These are phyloP conservation scores for Caloboletus firmus DNA, from an alignment of 1,284 basidiomycete species.

Conservation along the genomic window DNA sequence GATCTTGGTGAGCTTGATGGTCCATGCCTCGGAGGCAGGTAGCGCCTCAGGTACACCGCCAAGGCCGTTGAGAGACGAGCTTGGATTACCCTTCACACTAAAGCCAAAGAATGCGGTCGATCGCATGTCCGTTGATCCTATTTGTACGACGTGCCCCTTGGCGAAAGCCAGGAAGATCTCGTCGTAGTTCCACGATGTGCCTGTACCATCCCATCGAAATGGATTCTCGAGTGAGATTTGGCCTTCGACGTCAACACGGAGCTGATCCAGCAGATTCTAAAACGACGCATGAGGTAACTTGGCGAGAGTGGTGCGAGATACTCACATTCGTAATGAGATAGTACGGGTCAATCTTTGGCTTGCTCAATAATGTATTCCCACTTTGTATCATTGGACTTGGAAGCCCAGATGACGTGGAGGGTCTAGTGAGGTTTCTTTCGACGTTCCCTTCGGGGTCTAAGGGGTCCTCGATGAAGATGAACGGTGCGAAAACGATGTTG, in stretches of 20 bases:
- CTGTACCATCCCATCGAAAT: conserved; percentile 75
- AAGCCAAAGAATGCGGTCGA: conserved; percentile 51
- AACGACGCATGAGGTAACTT: conserved; percentile 11
- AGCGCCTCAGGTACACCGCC: conserved; percentile 23
- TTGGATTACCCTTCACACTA: conserved; percentile 39
- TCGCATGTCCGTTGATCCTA: conserved; percentile 46
- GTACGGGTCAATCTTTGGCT: conserved; percentile 86
- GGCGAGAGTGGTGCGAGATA: conserved; percentile 2
- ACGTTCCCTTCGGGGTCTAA: conserved; percentile 64
- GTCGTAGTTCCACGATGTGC: conserved; percentile 67
- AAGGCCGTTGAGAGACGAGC: conserved; percentile 27
- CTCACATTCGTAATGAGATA: conserved; percentile 81
- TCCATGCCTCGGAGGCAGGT: conserved; percentile 41
- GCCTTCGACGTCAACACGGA: conserved; percentile 73
- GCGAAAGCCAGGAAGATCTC: conserved; percentile 71
- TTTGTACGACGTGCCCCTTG: conserved; percentile 62
- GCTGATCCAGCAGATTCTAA: conserved; percentile 68
- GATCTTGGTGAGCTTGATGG: conserved; percentile 79
- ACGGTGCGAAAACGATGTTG: conserved; percentile 93
- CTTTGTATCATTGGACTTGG: conserved; percentile 38
- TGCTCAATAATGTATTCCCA: conserved; percentile 47
- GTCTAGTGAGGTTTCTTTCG: conserved; percentile 44
- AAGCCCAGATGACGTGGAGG: conserved; percentile 42
- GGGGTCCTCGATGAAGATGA: conserved; percentile 94
- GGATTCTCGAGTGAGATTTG: conserved; percentile 70